A percentile compares a stretch with the other conserved stretches of the same genome.
These are phyloP conservation scores for Pseudomassariella vexata DNA, from an alignment of 2,329 filamentous ascomycete genomes.

Conservation along the genomic window DNA sequence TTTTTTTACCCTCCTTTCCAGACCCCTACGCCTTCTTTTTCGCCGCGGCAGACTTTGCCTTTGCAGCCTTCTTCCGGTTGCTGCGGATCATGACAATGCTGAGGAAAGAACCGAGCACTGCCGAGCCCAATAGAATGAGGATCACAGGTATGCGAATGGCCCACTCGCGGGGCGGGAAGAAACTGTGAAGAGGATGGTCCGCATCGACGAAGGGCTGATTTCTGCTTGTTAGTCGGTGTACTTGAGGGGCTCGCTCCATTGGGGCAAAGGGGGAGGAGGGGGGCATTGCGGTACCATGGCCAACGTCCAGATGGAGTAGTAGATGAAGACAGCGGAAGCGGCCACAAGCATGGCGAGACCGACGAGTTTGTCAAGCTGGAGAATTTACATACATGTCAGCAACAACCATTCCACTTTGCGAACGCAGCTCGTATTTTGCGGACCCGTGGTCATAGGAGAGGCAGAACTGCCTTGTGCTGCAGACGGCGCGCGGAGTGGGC, in stretches of 20 bases:
- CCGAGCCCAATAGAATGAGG: slow-evolving; percentile 82
- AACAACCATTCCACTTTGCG: too few relatives aligned
- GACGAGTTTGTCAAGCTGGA: slow-evolving; percentile 81
- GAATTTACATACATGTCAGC: too few relatives aligned
- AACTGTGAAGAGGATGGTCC: slow-evolving; percentile 84
- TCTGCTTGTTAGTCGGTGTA: slow-evolving; percentile 7
- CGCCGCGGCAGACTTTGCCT: slow-evolving; percentile 69
- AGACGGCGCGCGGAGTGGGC: slow-evolving; percentile 5
- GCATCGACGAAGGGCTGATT: slow-evolving; percentile 90
- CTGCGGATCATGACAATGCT: slow-evolving; percentile 98
- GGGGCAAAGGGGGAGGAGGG: slow-evolving; percentile 7
- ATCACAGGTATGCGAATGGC: slow-evolving; percentile 98
- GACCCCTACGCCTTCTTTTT: slow-evolving; percentile 77
- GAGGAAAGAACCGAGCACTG: slow-evolving; percentile 93
- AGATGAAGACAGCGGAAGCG: slow-evolving; percentile 60
- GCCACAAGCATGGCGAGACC: slow-evolving; percentile 64
- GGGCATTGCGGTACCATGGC: slow-evolving; percentile 67
- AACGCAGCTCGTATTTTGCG: background rate
- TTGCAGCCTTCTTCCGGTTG: slow-evolving; percentile 95
- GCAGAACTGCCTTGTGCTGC: too few relatives aligned
- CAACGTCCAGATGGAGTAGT: slow-evolving; percentile 97
- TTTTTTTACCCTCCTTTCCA: too few relatives aligned
- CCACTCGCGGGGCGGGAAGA: slow-evolving; percentile 98
- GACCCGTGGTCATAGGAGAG: background rate
- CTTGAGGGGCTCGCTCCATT: background rate